Conservation (phyloP, 805 yeast species). For the Aciculoconidium aculeatum region DNA sequence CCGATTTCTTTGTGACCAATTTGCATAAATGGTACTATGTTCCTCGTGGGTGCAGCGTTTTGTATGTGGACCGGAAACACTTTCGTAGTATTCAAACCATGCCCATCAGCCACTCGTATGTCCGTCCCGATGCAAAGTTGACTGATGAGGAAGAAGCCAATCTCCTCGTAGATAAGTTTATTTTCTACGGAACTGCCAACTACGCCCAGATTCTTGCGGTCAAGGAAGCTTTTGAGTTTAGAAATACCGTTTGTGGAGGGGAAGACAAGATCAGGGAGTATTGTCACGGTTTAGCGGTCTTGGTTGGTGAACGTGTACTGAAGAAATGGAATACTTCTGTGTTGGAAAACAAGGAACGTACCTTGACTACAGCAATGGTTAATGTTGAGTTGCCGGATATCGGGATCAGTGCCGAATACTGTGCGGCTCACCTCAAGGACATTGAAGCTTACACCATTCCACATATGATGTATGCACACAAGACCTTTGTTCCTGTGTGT, state of each 20-base stretch:
- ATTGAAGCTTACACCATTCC: constrained; percentile 1
- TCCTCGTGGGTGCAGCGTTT: constrained; percentile 53
- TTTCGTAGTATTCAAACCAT: constrained; percentile 48
- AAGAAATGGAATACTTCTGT: constrained; percentile 33
- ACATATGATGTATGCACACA: constrained; percentile 11
- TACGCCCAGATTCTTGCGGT: constrained; percentile 39
- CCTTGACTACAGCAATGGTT: constrained; percentile 39
- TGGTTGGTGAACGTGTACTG: constrained; percentile 38
- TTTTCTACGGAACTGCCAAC: constrained; percentile 45
- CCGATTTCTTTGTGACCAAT: constrained; percentile 59
- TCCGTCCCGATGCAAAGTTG: constrained; percentile 25
- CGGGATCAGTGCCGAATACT: constrained; percentile 8
- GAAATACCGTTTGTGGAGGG: constrained; percentile 54
- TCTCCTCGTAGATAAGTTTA: constrained; percentile 41
- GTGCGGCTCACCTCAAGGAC: constrained; percentile 1
- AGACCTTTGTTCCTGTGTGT: constrained; percentile 45
- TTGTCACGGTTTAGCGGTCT: constrained; percentile 38
- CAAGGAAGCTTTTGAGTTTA: constrained; percentile 47
- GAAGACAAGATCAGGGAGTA: constrained; percentile 46
- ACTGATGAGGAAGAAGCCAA: constrained; percentile 15
- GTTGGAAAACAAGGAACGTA: constrained; percentile 29
- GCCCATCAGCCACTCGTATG: constrained; percentile 50
- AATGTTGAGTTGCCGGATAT: constrained; percentile 34
- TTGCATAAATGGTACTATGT: constrained; percentile 65
- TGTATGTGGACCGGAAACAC: constrained; percentile 50